Conservation (phyloP, 345 rosid species). For the Brassica carinata region DNA sequence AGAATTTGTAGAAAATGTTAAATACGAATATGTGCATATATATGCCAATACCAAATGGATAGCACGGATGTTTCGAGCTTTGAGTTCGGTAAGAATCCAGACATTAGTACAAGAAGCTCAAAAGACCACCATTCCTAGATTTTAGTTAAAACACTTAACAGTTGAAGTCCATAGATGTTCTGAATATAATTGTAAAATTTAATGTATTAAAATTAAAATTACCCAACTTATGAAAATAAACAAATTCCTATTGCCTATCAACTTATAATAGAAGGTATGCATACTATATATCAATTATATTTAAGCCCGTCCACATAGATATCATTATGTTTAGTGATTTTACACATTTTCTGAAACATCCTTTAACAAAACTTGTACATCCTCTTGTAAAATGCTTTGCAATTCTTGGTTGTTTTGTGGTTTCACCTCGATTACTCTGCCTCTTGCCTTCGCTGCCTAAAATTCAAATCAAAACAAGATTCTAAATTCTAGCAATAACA, state of each 20-base stretch:
- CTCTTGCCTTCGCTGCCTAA: neutral
- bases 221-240: no score
- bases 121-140: constrained; percentile 54
- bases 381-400: neutral
- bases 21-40: neutral
- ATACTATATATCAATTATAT: no score
- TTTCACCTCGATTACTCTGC: neutral
- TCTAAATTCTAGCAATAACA: neutral
- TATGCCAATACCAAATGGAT: constrained; percentile 51
- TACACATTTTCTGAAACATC: neutral
- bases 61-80: constrained; percentile 59
- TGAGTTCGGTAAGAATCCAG: constrained; percentile 55
- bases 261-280: no score
- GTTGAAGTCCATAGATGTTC: no score
- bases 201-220: no score
- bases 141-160: no score
- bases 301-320: neutral
- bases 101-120: constrained; percentile 51
- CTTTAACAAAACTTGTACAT: neutral
- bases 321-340: neutral
- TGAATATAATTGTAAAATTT: no score
- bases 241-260: no score
- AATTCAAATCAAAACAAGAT: neutral
- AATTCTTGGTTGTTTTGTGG: neutral
- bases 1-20: neutral